Evolutionary conservation across 192 early-diverging fungal genomes (phyloP).

Genomic region (Linnemannia schmuckeri): DNA sequence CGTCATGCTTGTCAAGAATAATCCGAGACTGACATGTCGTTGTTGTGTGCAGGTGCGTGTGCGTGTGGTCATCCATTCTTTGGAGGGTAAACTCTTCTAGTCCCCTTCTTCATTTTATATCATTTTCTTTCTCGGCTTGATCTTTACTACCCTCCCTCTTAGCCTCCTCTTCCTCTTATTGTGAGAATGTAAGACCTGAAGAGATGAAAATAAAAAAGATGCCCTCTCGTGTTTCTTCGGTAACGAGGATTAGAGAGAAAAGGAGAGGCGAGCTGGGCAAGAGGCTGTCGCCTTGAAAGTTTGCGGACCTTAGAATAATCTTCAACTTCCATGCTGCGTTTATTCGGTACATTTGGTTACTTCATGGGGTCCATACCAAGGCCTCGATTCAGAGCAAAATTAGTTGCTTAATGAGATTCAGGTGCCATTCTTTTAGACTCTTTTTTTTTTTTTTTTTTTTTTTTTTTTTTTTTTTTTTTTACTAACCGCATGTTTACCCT

Average conservation of each 20-base stretch:
- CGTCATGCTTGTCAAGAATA: no score
- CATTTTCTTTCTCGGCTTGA: no score
- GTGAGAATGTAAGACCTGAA: no score
- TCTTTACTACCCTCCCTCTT: no score
- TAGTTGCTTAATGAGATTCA: neutral
- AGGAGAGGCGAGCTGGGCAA: neutral
- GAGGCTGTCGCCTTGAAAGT: neutral
- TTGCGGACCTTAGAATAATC: neutral
- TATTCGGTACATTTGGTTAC: neutral
- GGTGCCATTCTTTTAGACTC: neutral
- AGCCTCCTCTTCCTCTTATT: no score
- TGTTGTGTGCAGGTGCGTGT: no score
- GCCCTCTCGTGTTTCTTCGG: neutral
- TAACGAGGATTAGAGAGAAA: neutral
- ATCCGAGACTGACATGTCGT: no score
- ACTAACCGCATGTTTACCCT: neutral
- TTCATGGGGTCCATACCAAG: neutral
- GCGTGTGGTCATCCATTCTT: no score
- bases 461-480: neutral
- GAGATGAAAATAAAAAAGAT: neutral
- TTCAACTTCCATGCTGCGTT: neutral
- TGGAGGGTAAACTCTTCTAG: no score
- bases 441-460: neutral
- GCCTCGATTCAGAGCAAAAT: neutral
- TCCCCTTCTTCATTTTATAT: no score